phyloP scores from a whole-genome alignment of 805 yeast species.

The Candida maesae region DNA sequence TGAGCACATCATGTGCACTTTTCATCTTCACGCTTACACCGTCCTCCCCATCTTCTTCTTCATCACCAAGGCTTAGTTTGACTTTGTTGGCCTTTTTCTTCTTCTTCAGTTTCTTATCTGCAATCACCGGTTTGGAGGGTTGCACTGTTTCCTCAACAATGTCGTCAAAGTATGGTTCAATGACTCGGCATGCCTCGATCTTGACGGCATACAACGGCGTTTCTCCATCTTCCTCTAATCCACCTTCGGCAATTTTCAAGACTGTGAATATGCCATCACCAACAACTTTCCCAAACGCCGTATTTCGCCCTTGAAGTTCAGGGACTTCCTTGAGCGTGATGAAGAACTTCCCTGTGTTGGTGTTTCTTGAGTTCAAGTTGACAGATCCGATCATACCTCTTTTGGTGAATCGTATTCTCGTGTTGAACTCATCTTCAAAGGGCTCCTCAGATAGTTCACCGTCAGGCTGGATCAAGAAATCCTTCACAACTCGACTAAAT shows the following conservation, averaged over 20 bases:
- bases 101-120: not conserved
- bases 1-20: slow-evolving; percentile 38
- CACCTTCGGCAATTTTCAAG: slow-evolving; percentile 45
- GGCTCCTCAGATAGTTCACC: slow-evolving; percentile 22
- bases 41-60: slow-evolving; percentile 16
- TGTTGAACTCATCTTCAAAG: slow-evolving; percentile 43
- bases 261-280: slow-evolving; percentile 55
- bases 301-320: slow-evolving; percentile 38
- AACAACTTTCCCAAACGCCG: slow-evolving; percentile 55
- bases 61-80: slow-evolving; percentile 29
- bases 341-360: slow-evolving; percentile 40
- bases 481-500: slow-evolving; percentile 39
- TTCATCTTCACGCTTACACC: slow-evolving; percentile 36
- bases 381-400: slow-evolving; percentile 57
- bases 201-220: slow-evolving; percentile 50
- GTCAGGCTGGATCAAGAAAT: slow-evolving; percentile 37
- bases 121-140: too few species aligned
- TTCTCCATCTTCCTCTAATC: slow-evolving; percentile 37
- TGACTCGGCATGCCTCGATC: slow-evolving; percentile 38
- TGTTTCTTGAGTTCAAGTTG: slow-evolving; percentile 29
- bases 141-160: slow-evolving; percentile 22
- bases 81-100: slow-evolving; percentile 29
- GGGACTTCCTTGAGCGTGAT: slow-evolving; percentile 46
- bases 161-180: slow-evolving; percentile 47
- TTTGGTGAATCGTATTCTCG: slow-evolving; percentile 45